Percentiles rank a stretch among this genome's conserved stretches.
Evolutionary conservation across 257 asterid species (phyloP).

Genomic region (Paraleonurus japonicus): DNA sequence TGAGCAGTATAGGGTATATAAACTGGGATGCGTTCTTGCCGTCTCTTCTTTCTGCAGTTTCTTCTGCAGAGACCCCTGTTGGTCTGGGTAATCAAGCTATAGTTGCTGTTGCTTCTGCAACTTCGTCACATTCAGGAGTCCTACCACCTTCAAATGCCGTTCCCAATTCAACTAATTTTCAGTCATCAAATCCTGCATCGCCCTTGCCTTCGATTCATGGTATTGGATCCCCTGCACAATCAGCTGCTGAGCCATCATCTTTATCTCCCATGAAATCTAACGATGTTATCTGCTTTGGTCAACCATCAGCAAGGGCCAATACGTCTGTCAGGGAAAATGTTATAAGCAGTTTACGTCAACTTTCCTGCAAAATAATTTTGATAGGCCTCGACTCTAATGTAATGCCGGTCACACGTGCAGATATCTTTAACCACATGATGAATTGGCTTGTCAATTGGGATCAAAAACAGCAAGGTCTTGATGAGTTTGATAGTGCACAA

Average conservation of each 20-base stretch:
- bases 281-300: conserved; percentile 53
- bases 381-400: conserved; percentile 70
- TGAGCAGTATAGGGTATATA: conserved; percentile 68
- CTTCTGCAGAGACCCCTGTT: conserved; percentile 70
- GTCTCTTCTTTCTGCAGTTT: conserved; percentile 80
- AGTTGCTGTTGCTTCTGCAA: conserved; percentile 51
- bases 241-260: conserved; percentile 80
- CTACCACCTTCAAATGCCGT: conserved; percentile 52
- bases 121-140: conserved; percentile 68
- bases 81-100: conserved; percentile 66
- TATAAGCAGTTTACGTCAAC: conserved; percentile 75
- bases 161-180: conserved; percentile 59
- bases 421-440: conserved; percentile 74
- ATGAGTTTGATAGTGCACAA: conserved; percentile 65
- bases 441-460: conserved; percentile 94
- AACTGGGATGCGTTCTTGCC: conserved; percentile 96
- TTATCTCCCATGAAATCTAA: conserved; percentile 73
- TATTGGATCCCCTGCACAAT: conserved; percentile 85
- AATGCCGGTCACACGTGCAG: conserved; percentile 79
- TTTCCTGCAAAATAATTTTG: conserved; percentile 88
- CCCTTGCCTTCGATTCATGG: conserved; percentile 80
- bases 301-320: conserved; percentile 52
- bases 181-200: conserved; percentile 80
- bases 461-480: conserved; percentile 62
- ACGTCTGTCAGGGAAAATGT: conserved; percentile 58